These are phyloP conservation scores for Aphanomyces stellatus DNA, from an alignment of 352 stramenopile species.

Conservation along the genomic window DNA sequence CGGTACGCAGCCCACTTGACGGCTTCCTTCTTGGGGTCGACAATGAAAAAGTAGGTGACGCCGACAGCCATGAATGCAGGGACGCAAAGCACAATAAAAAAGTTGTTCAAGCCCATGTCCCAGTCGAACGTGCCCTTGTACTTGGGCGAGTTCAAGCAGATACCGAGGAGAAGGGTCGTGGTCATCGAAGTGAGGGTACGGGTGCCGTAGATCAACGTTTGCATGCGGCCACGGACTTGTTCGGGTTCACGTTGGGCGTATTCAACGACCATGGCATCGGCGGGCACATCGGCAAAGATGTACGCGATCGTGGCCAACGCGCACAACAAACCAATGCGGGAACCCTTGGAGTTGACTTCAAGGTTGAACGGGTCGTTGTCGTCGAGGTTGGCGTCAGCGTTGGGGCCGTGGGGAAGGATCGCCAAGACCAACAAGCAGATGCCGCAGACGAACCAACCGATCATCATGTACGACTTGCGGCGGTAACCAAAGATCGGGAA, in stretches of 20 bases:
- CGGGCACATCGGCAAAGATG: constrained; percentile 12
- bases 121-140: background rate
- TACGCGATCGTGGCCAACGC: constrained; percentile 1
- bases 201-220: background rate
- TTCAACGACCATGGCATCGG: constrained; percentile 9
- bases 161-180: background rate
- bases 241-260: constrained; percentile 15
- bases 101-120: background rate
- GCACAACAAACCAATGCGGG: background rate
- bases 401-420: constrained; percentile 46
- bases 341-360: background rate
- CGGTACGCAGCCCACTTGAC: background rate
- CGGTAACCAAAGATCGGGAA: too few species aligned
- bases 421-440: constrained; percentile 23
- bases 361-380: background rate
- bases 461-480: constrained; percentile 11
- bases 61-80: background rate
- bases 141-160: background rate
- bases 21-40: constrained; percentile 2
- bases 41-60: background rate
- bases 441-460: background rate
- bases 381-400: background rate
- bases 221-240: background rate
- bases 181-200: background rate
- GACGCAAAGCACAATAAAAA: background rate